Base-by-base conservation (phyloP, 1,284 basidiomycete genomes). In the Ceratobasidium sp. region DNA sequence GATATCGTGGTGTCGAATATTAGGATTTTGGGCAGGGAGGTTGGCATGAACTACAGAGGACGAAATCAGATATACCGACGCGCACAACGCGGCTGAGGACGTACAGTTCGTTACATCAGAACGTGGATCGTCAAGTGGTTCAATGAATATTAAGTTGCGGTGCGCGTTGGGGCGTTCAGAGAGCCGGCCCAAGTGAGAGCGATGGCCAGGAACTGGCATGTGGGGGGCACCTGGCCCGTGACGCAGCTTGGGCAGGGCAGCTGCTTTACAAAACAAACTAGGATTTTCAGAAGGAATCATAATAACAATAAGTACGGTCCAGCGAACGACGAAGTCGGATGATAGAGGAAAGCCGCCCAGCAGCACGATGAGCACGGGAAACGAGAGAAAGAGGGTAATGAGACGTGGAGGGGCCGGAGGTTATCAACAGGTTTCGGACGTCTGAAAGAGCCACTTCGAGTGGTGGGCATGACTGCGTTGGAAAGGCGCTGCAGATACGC, bases 1-100 rank as follows among this genome's bases (percentile, higher is more conserved):
- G 27, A 59, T 56, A 9, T 71, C 37, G 3, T 24, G 37, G 24
- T 43, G 53, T 37, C 59, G 68, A 22, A 48, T 24, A 13, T 58
- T 37, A 27, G 68, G 39, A 19, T 54, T 59, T 24, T 31, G 39
- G 1, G 68, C 37, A 29, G 51, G 75, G 64, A 64, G 76, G 74
- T 69, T 74, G 73, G 76, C 65, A 71, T 73, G 76, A 74, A 66
- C 73, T 77, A 58, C 53, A 74, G 46, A 46, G 59, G 65, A 6
- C 7, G 11, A 71, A 39, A 29, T 48, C 27, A 43, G 43, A 24
- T 19, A 58, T 46, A 65, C 31, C 24, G 27, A 31, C 27, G 9
- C 22, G 16, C 54, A 22, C 37, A 31, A 34, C 11, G 19, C 3
- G 13, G 13, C 14, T 24, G n/a, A 22, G 11, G 31, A 71, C 68